These are phyloP conservation scores for Phytophthora megakarya DNA, from an alignment of 352 stramenopile species.

Conservation along the genomic window DNA sequence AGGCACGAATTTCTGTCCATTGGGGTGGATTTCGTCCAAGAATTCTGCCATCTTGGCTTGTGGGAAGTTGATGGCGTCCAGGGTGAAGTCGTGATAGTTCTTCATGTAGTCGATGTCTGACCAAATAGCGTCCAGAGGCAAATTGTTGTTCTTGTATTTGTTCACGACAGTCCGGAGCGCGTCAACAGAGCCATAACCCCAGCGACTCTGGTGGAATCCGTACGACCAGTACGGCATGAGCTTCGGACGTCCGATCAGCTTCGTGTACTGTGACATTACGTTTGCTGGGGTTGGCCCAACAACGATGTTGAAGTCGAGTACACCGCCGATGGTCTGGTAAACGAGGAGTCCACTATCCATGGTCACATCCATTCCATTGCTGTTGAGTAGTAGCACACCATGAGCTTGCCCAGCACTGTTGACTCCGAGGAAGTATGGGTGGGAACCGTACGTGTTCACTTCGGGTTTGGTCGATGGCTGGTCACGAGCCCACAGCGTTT, in stretches of 20 bases:
- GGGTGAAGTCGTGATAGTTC: constrained; percentile 65
- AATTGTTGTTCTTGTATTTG: constrained; percentile 42
- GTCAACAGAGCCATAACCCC: constrained; percentile 40
- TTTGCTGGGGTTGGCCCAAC: constrained; percentile 43
- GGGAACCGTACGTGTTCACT: constrained; percentile 65
- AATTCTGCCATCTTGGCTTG: constrained; percentile 37
- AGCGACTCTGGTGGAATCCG: constrained; percentile 74
- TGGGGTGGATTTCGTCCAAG: constrained; percentile 56
- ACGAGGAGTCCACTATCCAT: constrained; percentile 43
- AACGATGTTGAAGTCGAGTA: constrained; percentile 70
- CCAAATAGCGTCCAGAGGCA: constrained; percentile 67
- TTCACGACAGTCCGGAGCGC: constrained; percentile 45
- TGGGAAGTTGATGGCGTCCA: constrained; percentile 56
- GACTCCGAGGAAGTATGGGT: constrained; percentile 63
- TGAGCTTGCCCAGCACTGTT: constrained; percentile 48
- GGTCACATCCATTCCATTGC: constrained; percentile 72
- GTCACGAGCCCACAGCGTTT: constrained; percentile 57
- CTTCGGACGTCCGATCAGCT: constrained; percentile 56
- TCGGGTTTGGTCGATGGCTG: constrained; percentile 29
- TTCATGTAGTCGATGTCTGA: constrained; percentile 76
- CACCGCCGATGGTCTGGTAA: constrained; percentile 60
- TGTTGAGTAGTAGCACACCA: constrained; percentile 62
- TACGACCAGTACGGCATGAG: constrained; percentile 76
- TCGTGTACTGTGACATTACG: constrained; percentile 62
- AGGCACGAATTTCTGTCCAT: constrained; percentile 68